A percentile compares a stretch with the other conserved stretches of the same genome.
phyloP scores from a whole-genome alignment of 2,329 filamentous ascomycete species.

The Aspergillus sp. region DNA sequence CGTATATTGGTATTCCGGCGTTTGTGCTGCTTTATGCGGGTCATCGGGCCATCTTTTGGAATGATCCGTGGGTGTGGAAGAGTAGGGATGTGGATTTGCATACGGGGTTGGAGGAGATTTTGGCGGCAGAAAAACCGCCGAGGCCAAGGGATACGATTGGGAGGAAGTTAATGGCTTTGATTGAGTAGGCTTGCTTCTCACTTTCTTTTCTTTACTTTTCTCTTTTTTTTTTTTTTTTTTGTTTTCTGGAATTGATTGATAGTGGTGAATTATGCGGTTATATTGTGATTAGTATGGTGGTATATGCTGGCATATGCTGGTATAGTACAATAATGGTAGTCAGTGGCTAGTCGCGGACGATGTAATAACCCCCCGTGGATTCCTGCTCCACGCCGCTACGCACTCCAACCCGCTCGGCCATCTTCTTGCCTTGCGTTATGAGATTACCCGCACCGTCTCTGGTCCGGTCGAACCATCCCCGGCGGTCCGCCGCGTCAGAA shows the following conservation, averaged over 20 bases:
- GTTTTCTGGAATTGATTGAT: too few relatives aligned
- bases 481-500: constrained; percentile 22
- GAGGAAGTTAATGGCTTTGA: constrained; percentile 29
- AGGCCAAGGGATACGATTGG: constrained; percentile 33
- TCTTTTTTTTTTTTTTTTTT: not conserved
- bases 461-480: constrained; percentile 40
- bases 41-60: constrained; percentile 49
- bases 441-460: constrained; percentile 50
- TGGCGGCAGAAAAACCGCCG: constrained; percentile 45
- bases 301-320: not conserved
- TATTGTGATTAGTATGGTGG: not conserved
- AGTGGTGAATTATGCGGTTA: not conserved
- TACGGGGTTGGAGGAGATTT: constrained; percentile 54
- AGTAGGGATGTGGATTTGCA: constrained; percentile 54
- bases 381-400: constrained; percentile 48
- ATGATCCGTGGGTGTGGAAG: constrained; percentile 54
- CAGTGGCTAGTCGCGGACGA: constrained; percentile 23
- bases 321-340: not conserved
- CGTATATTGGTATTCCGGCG: constrained; percentile 65
- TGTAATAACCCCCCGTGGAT: constrained; percentile 44
- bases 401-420: constrained; percentile 59
- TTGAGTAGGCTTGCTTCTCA: constrained; percentile 22
- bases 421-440: constrained; percentile 53
- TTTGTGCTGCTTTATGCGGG: constrained; percentile 57
- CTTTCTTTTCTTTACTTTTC: not conserved